Percentiles rank a stretch among this genome's conserved stretches.
These are phyloP conservation scores for Microcyclospora tardicrescens DNA, from an alignment of 2,329 filamentous ascomycete genomes.

Conservation along the genomic window DNA sequence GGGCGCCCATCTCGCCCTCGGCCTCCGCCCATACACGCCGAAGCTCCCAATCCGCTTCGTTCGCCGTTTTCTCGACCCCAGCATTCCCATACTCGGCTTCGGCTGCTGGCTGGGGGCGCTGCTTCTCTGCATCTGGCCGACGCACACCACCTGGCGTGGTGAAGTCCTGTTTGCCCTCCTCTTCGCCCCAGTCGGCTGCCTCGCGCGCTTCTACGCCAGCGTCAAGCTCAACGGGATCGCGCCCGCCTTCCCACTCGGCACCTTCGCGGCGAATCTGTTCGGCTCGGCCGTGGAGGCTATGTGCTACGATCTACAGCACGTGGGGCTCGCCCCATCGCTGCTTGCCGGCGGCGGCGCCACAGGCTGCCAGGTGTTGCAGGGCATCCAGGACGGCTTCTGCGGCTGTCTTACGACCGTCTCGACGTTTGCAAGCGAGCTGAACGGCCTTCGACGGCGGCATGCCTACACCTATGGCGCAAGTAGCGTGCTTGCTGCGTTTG, in stretches of 20 bases:
- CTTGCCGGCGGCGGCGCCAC: constrained; percentile 27
- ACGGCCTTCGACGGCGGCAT: constrained; percentile 30
- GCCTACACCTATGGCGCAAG: constrained; percentile 55
- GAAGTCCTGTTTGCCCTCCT: constrained; percentile 62
- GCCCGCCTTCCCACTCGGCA: constrained; percentile 67
- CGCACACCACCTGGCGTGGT: constrained; percentile 56
- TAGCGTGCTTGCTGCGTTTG: constrained; percentile 49
- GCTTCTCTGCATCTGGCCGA: constrained; percentile 55
- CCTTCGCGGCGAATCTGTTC: constrained; percentile 67
- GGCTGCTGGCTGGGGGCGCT: constrained; percentile 69
- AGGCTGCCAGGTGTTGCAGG: constrained; percentile 35
- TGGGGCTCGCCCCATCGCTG: constrained; percentile 25
- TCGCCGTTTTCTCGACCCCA: constrained; percentile 50
- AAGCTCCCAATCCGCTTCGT: constrained; percentile 45
- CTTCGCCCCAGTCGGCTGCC: constrained; percentile 69
- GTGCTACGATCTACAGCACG: constrained; percentile 66
- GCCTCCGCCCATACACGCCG: constrained; percentile 45
- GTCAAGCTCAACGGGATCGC: constrained; percentile 55
- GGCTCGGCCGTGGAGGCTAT: constrained; percentile 65
- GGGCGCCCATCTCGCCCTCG: constrained; percentile 63
- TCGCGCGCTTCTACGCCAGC: constrained; percentile 61
- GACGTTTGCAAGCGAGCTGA: constrained; percentile 36
- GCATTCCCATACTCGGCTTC: constrained; percentile 51
- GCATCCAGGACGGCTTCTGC: constrained; percentile 36
- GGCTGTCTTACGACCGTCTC: constrained; percentile 36